Base-by-base conservation (phyloP, 139 green algal genomes). In the Chlamydomonas sp. region DNA sequence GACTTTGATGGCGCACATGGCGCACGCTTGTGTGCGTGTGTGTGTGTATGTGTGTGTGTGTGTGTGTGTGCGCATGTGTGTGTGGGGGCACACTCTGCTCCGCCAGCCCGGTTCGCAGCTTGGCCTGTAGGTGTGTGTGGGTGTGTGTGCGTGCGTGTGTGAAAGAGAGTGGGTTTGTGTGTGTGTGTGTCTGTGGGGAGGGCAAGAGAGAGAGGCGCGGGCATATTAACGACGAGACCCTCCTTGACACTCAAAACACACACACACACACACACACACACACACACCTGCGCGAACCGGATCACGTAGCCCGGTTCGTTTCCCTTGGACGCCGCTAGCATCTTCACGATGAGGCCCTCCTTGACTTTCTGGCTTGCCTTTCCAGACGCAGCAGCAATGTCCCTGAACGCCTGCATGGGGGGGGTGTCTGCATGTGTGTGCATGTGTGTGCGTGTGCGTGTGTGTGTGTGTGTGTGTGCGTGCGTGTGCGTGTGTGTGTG, bases 251-350 rank as follows among this genome's bases (percentile, higher is more conserved):
- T 54, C 43, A 5, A 48, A 24, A 35, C 36, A 34, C 16, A 74
- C 22, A 62, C 36, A 88, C 87, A n/a, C n/a, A n/a, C n/a, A n/a
- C n/a, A n/a, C n/a, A n/a, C n/a, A 48, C 13, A 35, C 36, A 34
- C 16, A 74, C 22, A 62, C 36, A 88, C 87, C 85, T 91, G 86
- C 66, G 95, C 72, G 30, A 85, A 89, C 39, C 90, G 76, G 58
- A 95, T 88, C 38, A 96, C 84, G 81, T 93, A 99, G 24, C 90
- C 88, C 2, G 94, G 74, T 82, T 99, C 94, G 67, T 80, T 83
- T 33, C 86, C 79, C 63, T 87, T 84, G 38, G 82, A 79, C 2
- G 87, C 76, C n/a, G 84, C 84, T 36, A 99, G 78, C 67, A 99
- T 82, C 76, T 95, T 93, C 48, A 85, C 83, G 54, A 99, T 97